Evolutionary conservation across 352 stramenopile genomes (phyloP).

Genomic region (Phytophthora tentaculata): DNA sequence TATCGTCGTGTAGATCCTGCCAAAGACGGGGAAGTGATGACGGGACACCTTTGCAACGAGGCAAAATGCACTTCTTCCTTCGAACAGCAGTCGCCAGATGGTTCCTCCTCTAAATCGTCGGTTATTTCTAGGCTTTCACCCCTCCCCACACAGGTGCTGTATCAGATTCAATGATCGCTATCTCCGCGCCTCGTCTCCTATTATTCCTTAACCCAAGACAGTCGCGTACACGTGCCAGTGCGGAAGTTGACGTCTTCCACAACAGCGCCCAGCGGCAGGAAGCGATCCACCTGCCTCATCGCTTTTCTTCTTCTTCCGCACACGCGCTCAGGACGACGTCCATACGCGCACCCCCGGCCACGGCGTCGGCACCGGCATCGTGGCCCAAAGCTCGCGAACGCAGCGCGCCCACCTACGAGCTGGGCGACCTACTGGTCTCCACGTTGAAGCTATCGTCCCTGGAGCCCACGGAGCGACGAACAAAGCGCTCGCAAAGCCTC

Average conservation of each 20-base stretch:
- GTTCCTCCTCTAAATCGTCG: constrained; percentile 1
- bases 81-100: not conserved
- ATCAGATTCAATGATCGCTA: constrained; percentile 3
- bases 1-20: not conserved
- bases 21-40: constrained; percentile 17
- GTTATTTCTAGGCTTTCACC: constrained; percentile 8
- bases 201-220: constrained; percentile 7
- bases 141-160: constrained; percentile 8
- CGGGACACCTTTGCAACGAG: constrained; percentile 1
- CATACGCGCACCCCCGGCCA: constrained; percentile 5
- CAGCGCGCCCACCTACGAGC: constrained; percentile 41
- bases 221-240: constrained; percentile 8
- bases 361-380: constrained; percentile 1
- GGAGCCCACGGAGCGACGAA: not conserved
- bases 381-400: constrained; percentile 21
- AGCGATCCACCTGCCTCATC: not conserved
- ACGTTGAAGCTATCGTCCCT: constrained; percentile 32
- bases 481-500: constrained; percentile 26
- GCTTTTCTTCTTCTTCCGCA: not conserved
- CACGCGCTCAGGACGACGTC: constrained; percentile 4
- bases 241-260: constrained; percentile 22
- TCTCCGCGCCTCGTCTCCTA: not conserved
- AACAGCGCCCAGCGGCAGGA: constrained; percentile 6
- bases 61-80: not conserved
- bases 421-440: constrained; percentile 64